Evolutionary conservation across 2,329 filamentous ascomycete genomes (phyloP), one percentile per base, ranked within the genome.

Genomic region (Fusarium dlaminii): DNA sequence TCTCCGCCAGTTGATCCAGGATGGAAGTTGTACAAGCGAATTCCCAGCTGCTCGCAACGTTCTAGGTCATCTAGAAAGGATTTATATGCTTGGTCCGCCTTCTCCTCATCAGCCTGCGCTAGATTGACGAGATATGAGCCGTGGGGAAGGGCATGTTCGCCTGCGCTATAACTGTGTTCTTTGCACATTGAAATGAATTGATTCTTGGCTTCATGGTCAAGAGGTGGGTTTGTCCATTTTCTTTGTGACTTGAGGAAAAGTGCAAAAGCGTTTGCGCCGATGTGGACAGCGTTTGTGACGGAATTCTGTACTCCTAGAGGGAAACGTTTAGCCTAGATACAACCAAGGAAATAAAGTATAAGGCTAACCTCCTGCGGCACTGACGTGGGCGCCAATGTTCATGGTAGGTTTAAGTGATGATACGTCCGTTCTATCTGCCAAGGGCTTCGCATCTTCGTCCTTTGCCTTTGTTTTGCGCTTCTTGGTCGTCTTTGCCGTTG

Each of bases 71-170:
- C 95, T 22, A 97, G 80, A 82, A 99, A 99, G 65, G 91, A 90
- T 43, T 86, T 88, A 80, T 97, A 98, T 3, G 95, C 95, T 84
- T 98, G 95, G 58, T 90, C 88, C 5, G 95, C 94, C 81, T 97
- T 97, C 43, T 87, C 88, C 32, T 89, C 82, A 79, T 98, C 95
- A 9, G 91, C 88, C 79, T 98, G 94, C 1, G 96, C 96, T 11
- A 99, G 90, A 80, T 99, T 99, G 79, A 99, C 95, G 13, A 99
- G 92, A 81, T 99, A 99, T 3, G 94, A 97, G 39, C 96, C 96
- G 81, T 99, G 96, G 0, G 96, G 96, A 3, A 99, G 90, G 78
- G 95, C 90, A 83, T 94, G 92, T 80, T 90, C 89, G 64, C 86
- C 87, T 12, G 91, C 89, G 78, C 94, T 90, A 82, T 96, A 98